Conservation (phyloP, 2,329 filamentous ascomycete genomes). For the Sphaerulina populicola region DNA sequence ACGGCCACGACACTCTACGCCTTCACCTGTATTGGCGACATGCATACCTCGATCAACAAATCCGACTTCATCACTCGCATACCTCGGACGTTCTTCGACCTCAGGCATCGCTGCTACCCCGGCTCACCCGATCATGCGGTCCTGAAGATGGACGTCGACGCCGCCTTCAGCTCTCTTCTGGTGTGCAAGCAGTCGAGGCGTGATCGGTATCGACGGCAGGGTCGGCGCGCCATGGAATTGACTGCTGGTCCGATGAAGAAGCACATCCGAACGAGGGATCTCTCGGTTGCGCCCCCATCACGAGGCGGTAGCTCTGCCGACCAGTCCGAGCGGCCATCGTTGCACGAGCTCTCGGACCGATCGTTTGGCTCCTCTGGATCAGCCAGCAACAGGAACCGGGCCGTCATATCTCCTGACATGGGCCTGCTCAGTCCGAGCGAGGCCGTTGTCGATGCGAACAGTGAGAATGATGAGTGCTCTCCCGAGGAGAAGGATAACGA, state of each 20-base stretch:
- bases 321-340: conserved; percentile 14
- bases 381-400: conserved; percentile 23
- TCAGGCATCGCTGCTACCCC: conserved; percentile 38
- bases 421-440: conserved; percentile 34
- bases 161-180: conserved; percentile 39
- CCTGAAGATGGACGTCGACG: conserved; percentile 39
- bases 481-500: conserved; percentile 16
- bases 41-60: conserved; percentile 26
- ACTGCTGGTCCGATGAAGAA: conserved; percentile 6
- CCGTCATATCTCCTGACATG: conserved; percentile 3
- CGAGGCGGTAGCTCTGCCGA: conserved; percentile 9
- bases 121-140: conserved; percentile 41
- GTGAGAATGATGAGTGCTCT: conserved; percentile 24
- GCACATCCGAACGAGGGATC: conserved; percentile 1
- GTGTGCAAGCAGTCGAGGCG: conserved; percentile 18
- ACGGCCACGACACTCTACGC: conserved; percentile 37
- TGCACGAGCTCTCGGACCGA: conserved; percentile 26
- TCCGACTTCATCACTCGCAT: conserved; percentile 30
- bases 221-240: conserved; percentile 11
- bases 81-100: conserved; percentile 40
- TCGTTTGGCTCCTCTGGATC: conserved; percentile 14
- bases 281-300: conserved; percentile 2
- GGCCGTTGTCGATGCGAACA: conserved; percentile 29
- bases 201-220: conserved; percentile 3
- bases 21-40: conserved; percentile 35